Evolutionary conservation across 805 yeast species (phyloP).

Genomic region (Pichia californica): DNA sequence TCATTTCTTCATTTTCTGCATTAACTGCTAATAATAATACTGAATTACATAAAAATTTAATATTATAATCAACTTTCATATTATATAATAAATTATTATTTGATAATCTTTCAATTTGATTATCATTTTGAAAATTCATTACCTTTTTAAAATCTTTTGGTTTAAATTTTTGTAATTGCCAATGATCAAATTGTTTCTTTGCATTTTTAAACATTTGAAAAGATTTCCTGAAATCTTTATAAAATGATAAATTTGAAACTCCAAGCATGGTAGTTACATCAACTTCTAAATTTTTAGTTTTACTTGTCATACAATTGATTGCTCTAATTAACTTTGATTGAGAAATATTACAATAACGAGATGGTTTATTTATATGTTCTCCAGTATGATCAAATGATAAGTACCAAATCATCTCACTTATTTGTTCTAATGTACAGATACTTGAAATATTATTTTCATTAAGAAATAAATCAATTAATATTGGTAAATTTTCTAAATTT

Average conservation of each 20-base stretch:
- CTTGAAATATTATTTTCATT: constrained; percentile 11
- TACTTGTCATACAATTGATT: constrained; percentile 17
- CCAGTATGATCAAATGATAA: constrained; percentile 26
- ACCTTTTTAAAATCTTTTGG: constrained; percentile 25
- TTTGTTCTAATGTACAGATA: constrained; percentile 16
- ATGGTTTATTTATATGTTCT: constrained; percentile 19
- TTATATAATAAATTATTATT: constrained; percentile 11
- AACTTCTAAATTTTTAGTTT: constrained; percentile 13
- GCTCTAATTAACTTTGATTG: constrained; percentile 22
- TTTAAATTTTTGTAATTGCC: constrained; percentile 28
- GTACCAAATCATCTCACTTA: constrained; percentile 27
- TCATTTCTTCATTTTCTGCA: constrained; percentile 9
- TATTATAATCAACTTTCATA: constrained; percentile 22
- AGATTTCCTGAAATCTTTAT: constrained; percentile 19
- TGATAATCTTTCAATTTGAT: background rate
- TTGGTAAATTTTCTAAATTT: constrained; percentile 17
- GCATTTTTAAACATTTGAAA: constrained; percentile 23
- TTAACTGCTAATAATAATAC: constrained; percentile 20
- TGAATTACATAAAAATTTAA: constrained; percentile 26
- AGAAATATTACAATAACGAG: constrained; percentile 18
- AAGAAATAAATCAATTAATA: constrained; percentile 17
- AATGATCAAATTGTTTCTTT: constrained; percentile 25
- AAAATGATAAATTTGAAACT: constrained; percentile 24
- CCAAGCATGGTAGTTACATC: constrained; percentile 26
- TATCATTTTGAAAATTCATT: background rate